Evolutionary conservation across 352 stramenopile genomes (phyloP), one percentile per base, ranked within the genome.

Genomic region (Phytophthora quininea): DNA sequence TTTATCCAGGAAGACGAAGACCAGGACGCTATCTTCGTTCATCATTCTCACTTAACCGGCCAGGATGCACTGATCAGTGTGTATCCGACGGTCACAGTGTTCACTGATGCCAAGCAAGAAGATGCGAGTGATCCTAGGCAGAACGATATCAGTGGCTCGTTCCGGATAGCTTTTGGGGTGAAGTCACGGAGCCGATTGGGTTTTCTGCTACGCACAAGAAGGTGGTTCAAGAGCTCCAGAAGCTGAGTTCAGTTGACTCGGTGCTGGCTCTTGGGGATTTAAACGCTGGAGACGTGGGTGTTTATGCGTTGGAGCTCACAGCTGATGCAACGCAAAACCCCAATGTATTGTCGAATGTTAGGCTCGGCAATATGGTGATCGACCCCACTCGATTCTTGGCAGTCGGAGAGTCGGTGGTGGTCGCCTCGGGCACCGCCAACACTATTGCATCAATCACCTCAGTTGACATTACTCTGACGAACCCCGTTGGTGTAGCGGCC

Each of bases 1-100:
- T 99, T 99, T 64, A 56, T 75, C 24, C 65, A 77, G 31, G 62
- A 87, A 57, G 69, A 86, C 0, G 84, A 89, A 30, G 67, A 86
- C 15, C 62, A 78, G 11, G 88, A 96, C 40, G 68, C 80, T 10
- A 65, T 97, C n/a, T 88, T 85, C 54, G 86, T 90, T 65, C 89
- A 92, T 58, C 81, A 89, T 59, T 81, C 73, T 31, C 89, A 71
- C 27, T 68, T 95, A 10, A 97, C 79, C 3, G 96, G 86, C 0
- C 84, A 86, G 63, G 84, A 79, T 45, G 88, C 70, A 24, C 64
- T 74, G 9, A 88, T 95, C 35, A 91, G 86, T 29, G 76, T 90
- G 2, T 95, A 90, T 37, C 83, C 79, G 9, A 86, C 79, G 0
- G 71, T 93, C 8, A 76, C 91, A 49, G 73, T 95, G 27, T 82